phyloP scores from a whole-genome alignment of 768 basidiomycete species.

The Solioccasus polychromus region DNA sequence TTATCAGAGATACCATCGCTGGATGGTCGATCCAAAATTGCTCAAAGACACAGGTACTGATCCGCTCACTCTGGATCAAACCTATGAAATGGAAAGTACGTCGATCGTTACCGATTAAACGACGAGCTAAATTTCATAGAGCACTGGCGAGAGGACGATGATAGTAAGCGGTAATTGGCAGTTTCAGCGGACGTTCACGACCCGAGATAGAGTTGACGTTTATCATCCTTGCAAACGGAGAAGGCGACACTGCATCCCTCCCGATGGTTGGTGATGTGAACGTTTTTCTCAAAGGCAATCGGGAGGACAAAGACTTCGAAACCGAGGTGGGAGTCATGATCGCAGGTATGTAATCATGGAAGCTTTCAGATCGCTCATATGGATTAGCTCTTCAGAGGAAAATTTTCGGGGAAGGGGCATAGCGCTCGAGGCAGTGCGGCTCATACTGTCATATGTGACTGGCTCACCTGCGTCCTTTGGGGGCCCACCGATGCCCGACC shows the following conservation, averaged over 20 bases:
- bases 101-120: not conserved
- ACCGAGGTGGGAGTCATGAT: constrained; percentile 94
- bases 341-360: constrained; percentile 50
- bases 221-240: constrained; percentile 63
- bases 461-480: constrained; percentile 30
- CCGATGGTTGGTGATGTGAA: constrained; percentile 94
- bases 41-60: constrained; percentile 82
- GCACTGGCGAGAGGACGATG: constrained; percentile 84
- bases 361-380: not conserved
- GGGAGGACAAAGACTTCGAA: constrained; percentile 48
- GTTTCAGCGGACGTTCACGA: not conserved
- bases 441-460: constrained; percentile 70
- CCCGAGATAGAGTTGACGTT: constrained; percentile 71
- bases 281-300: constrained; percentile 69
- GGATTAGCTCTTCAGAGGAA: constrained; percentile 43
- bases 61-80: constrained; percentile 73
- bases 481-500: constrained; percentile 18
- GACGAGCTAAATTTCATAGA: constrained; percentile 37
- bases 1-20: constrained; percentile 73
- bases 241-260: constrained; percentile 31
- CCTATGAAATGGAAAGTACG: constrained; percentile 87
- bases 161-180: constrained; percentile 46
- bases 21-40: constrained; percentile 81
- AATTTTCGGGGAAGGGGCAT: constrained; percentile 66
- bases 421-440: constrained; percentile 58